Evolutionary conservation across 805 yeast genomes (phyloP), one percentile per base, ranked within the genome.

Genomic region (Isabelozyma gotoi): DNA sequence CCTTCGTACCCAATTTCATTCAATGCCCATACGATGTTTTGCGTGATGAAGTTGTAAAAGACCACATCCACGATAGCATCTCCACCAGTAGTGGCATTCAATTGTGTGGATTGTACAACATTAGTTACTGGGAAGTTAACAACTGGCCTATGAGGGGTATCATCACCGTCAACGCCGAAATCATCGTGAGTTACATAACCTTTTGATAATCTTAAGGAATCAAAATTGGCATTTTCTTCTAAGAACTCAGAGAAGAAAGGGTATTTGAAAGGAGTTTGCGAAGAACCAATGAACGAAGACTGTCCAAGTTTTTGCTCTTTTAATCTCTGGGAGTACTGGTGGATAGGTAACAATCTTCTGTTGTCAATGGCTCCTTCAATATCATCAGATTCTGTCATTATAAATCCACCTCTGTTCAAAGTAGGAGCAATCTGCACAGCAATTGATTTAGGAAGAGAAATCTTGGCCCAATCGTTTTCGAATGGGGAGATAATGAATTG

Each of bases 151-250:
- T 44, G 81, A 53, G 32, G 89, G 75, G 69, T 87, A 51, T 72
- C 98, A 59, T 94, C 99, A 17, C 99, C 99, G 48, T 82, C 81
- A 49, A 71, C 64, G 0, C 97, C 99, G 52, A 76, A 74, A 56
- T 92, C 98, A 59, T 94, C 99, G 37, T 64, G 54, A 0, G 99
- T 92, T 0, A 81, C 82, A 53, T 85, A 87, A 0, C 99, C 99
- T 47, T 78, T 80, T 1, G 81, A 55, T 11, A 74, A 56, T 7
- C 52, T 56, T 4, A 34, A 17, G 7, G 34, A 32, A n/a, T 24
- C 29, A n/a, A 24, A 24, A n/a, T n/a, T 24, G 10, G 29, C 8
- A n/a, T 4, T 4, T 2, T 24, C 29, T 4, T 5, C 1, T 2
- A n/a, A 10, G 29, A 24, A 24, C 3, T 21, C 31, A 20, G 32